Conservation (phyloP, 108 stramenopile genomes). For the Parietichytrium sp. region DNA sequence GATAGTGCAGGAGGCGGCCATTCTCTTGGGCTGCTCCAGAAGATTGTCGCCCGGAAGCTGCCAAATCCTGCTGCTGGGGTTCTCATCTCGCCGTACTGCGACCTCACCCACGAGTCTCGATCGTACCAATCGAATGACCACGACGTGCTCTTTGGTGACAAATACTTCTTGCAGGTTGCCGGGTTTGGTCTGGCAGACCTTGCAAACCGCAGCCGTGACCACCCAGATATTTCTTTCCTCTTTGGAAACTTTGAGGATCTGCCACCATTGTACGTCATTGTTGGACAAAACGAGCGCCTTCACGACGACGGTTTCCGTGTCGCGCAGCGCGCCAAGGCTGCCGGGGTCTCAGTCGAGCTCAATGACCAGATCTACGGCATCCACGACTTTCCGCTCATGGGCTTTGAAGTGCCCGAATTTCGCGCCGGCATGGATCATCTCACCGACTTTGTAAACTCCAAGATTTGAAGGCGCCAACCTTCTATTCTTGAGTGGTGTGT, state of each 20-base stretch:
- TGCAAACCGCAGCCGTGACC: not conserved
- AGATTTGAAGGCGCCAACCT: too few species aligned
- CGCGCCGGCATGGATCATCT: not conserved
- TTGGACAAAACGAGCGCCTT: not conserved
- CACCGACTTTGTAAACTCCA: not conserved
- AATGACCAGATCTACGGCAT: not conserved
- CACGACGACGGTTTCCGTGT: not conserved
- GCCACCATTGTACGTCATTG: not conserved
- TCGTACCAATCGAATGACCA: not conserved
- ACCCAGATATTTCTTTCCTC: slow-evolving; percentile 17
- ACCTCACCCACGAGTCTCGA: not conserved
- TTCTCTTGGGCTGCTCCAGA: slow-evolving; percentile 6
- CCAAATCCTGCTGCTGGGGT: slow-evolving; percentile 6
- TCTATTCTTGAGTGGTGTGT: too few species aligned
- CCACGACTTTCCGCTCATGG: not conserved
- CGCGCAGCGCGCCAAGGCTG: slow-evolving; percentile 19
- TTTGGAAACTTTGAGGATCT: slow-evolving; percentile 15
- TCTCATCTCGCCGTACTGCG: not conserved
- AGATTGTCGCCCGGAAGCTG: not conserved
- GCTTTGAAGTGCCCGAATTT: slow-evolving; percentile 1
- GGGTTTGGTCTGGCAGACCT: not conserved
- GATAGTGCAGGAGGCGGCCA: slow-evolving; percentile 9
- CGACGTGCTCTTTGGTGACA: not conserved
- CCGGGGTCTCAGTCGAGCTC: not conserved
- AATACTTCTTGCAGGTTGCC: not conserved